Base-by-base conservation (phyloP, 345 rosid genomes). In the Camelina laxa region DNA sequence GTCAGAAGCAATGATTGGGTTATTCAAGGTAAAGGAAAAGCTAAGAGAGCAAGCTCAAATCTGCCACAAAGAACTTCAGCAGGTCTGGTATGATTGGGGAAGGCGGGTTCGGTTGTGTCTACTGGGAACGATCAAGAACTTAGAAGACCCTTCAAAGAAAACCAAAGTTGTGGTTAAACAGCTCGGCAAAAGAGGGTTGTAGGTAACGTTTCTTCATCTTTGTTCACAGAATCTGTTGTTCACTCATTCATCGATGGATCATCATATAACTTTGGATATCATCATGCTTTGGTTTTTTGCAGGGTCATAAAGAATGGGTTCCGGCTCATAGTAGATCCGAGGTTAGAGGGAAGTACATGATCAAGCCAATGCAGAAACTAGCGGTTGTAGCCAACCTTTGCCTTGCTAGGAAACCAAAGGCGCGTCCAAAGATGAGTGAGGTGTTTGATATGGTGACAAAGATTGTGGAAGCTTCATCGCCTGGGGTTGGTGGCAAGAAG, bases 241-340 rank as follows among this genome's bases (percentile, higher is more conserved):
- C 39, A 24, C 22, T 22, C 38, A 22, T 57, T 35, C 30, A 67
- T 65, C 58, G 24, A 4, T 33, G 45, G 48, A 5, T 48, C 30
- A 14, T 4, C 2, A 19, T 70, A 21, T 49, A 60, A 47, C 22
- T 59, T 38, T 31, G 9, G 10, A 36, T 30, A n/a, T 12, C 11
- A 30, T 20, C 44, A 19, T 82, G n/a, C n/a, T n/a, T n/a, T n/a
- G n/a, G n/a, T n/a, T n/a, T n/a, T n/a, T n/a, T 80, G 58, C 89
- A 93, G 95, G 98, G 98, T 55, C 95, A 94, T 73, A 94, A 84
- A 45, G 91, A 91, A 75, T 94, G 97, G 96, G 71, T 89, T 91
- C 67, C 65, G 15, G 42, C 80, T 75, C 17, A 86, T 91, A 55
- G 54, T 93, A 67, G 98, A 93, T 77, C 91, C 86, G 1, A 85